Evolutionary conservation across 495 filamentous ascomycete genomes (phyloP).

Genomic region (Daldinia loculata): DNA sequence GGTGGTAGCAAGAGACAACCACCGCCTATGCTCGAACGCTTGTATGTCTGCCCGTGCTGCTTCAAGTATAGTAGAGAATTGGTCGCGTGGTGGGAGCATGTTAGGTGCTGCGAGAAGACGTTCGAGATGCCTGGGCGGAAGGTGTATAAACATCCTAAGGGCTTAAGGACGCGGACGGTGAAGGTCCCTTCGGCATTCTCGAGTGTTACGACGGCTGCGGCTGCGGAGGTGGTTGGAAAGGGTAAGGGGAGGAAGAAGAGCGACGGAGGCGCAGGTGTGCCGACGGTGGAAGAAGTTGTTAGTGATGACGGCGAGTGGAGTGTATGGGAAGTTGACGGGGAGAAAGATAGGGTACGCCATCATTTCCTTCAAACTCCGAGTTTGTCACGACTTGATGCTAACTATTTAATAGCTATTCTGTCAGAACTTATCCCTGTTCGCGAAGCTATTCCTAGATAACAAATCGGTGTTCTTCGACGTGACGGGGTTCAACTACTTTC

Average conservation of each 20-base stretch:
- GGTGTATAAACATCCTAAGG: constrained; percentile 61
- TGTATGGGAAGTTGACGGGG: constrained; percentile 93
- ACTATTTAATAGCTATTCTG: constrained; percentile 74
- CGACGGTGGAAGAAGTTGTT: constrained; percentile 63
- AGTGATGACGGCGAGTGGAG: constrained; percentile 63
- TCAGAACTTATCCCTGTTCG: constrained; percentile 94
- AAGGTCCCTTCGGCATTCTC: constrained; percentile 29
- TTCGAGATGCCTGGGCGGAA: constrained; percentile 54
- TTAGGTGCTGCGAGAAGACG: constrained; percentile 52
- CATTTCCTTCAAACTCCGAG: neutral
- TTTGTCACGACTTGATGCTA: constrained; percentile 21
- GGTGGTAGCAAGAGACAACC: constrained; percentile 50
- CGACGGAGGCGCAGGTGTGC: constrained; percentile 28
- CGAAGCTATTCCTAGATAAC: constrained; percentile 97
- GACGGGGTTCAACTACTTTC: constrained; percentile 92
- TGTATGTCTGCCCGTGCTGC: constrained; percentile 92
- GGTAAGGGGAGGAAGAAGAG: constrained; percentile 56
- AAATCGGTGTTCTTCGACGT: constrained; percentile 99
- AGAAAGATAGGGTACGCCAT: constrained; percentile 71
- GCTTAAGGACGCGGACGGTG: constrained; percentile 44
- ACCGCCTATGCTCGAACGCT: constrained; percentile 59
- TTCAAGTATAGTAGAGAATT: constrained; percentile 89
- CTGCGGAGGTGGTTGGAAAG: constrained; percentile 13
- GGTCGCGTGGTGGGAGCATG: constrained; percentile 61
- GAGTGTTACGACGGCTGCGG: neutral